phyloP scores from a whole-genome alignment of 768 basidiomycete species.

The Amanita thiersii region DNA sequence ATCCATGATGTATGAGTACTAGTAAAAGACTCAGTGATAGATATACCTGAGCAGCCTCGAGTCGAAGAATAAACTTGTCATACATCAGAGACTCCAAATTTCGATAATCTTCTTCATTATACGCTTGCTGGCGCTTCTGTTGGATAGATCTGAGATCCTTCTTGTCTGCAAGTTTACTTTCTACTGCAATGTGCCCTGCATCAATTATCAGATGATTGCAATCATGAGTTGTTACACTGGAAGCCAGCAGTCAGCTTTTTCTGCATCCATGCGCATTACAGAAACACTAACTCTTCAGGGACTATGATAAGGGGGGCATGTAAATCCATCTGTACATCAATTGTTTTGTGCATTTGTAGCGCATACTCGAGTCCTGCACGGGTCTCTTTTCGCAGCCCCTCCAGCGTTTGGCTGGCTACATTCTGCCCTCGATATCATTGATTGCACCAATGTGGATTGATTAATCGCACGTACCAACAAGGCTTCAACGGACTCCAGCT shows the following conservation, averaged over 20 bases:
- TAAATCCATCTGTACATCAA: constrained; percentile 94
- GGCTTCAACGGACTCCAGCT: constrained; percentile 92
- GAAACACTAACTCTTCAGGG: constrained; percentile 70
- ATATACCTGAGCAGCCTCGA: constrained; percentile 83
- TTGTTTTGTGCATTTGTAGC: constrained; percentile 86
- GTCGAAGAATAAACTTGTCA: constrained; percentile 75
- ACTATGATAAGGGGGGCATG: constrained; percentile 96
- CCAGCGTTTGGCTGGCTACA: constrained; percentile 88
- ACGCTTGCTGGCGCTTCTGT: constrained; percentile 75
- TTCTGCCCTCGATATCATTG: constrained; percentile 37
- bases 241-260: constrained; percentile 8
- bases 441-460: constrained; percentile 4
- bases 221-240: constrained; percentile 66
- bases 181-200: constrained; percentile 93
- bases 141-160: constrained; percentile 68
- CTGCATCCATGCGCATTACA: constrained; percentile 1
- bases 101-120: constrained; percentile 80
- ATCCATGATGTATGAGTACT: not conserved
- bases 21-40: constrained; percentile 28
- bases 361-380: constrained; percentile 92
- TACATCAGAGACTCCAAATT: constrained; percentile 92
- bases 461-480: constrained; percentile 52
- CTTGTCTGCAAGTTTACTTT: constrained; percentile 85
- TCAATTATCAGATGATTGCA: constrained; percentile 89
- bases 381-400: constrained; percentile 90